Evolutionary conservation across 805 yeast genomes (phyloP), one percentile per base, ranked within the genome.

Genomic region (Lipomyces chichibuensis): DNA sequence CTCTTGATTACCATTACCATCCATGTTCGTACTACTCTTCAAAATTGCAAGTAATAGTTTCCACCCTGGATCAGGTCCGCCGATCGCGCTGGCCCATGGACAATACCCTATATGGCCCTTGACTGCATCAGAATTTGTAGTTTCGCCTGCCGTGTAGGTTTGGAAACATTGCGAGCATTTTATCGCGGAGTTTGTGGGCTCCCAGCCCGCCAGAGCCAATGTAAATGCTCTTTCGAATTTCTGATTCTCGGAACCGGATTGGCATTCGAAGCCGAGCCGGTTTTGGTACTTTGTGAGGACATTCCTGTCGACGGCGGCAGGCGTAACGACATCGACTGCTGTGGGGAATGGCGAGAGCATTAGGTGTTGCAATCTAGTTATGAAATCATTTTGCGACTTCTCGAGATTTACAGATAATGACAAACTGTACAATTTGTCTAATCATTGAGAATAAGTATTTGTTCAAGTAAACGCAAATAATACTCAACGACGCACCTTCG

Each of bases 61-160:
- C 68, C 71, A 69, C 14, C 69, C 70, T n/a, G 65, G 72, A 14
- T 35, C 46, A 9, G 62, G 33, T 8, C 65, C 62, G 20, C 37
- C 23, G 11, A 14, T 17, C 9, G 43, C 39, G 2, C 57, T 39
- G 3, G 65, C 52, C 74, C 74, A 71, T 2, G 74, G 73, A 43
- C 74, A 71, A 57, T 71, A 71, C 13, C 60, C 59, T 25, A 57
- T 59, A 57, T 71, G 74, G 14, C 29, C 55, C 11, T 33, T 14
- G 33, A 56, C 53, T 8, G 53, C 59, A 43, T 71, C 67, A 33
- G 65, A 56, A 7, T 8, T 14, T 35, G 43, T 56, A 13, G 20
- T 17, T 25, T 11, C 32, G 6, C 3, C 56, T 6, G n/a, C 11
- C 7, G 17, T 29, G 55, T 59, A 9, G 29, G 32, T 20, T 46